A percentile compares a stretch with the other conserved stretches of the same genome.
phyloP scores from a whole-genome alignment of 768 basidiomycete genomes.

The Pulveroboletus sp. region DNA sequence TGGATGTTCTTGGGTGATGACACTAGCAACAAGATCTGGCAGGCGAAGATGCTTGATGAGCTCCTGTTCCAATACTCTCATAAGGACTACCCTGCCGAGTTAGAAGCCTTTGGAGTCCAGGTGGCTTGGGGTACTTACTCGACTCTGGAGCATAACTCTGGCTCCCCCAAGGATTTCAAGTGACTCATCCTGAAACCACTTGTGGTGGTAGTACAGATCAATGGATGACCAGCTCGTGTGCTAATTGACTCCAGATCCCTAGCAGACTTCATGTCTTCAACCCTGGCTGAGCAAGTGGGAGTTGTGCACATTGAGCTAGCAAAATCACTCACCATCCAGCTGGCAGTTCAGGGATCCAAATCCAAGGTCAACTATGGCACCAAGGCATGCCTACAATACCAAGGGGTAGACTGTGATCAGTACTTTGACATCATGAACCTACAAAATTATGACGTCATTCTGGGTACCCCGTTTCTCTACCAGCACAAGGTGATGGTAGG shows the following conservation, averaged over 20 bases:
- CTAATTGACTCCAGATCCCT: slow-evolving; percentile 29
- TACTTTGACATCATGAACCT: slow-evolving; percentile 39
- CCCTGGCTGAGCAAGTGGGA: slow-evolving; percentile 25
- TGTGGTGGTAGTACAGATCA: too few relatives aligned
- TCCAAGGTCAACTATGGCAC: slow-evolving; percentile 22
- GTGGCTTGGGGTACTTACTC: too few relatives aligned
- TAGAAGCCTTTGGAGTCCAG: too few relatives aligned
- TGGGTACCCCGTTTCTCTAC: slow-evolving; percentile 38
- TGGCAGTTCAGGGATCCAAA: slow-evolving; percentile 31
- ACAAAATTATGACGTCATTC: slow-evolving; percentile 36
- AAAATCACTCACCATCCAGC: slow-evolving; percentile 26
- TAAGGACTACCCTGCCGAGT: too few relatives aligned
- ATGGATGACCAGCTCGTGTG: too few relatives aligned
- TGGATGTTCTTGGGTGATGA: too few relatives aligned
- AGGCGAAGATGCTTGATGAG: too few relatives aligned
- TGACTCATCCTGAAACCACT: too few relatives aligned
- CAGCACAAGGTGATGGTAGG: slow-evolving; percentile 31
- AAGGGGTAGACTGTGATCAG: slow-evolving; percentile 13
- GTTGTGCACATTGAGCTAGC: slow-evolving; percentile 5
- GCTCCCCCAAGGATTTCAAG: too few relatives aligned
- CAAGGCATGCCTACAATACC: slow-evolving; percentile 11
- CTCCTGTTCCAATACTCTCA: too few relatives aligned
- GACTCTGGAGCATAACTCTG: too few relatives aligned
- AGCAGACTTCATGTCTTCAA: slow-evolving; percentile 32
- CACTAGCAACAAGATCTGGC: too few relatives aligned